Base-by-base conservation (phyloP, 805 yeast genomes). In the Yarrowia phangngaensis region DNA sequence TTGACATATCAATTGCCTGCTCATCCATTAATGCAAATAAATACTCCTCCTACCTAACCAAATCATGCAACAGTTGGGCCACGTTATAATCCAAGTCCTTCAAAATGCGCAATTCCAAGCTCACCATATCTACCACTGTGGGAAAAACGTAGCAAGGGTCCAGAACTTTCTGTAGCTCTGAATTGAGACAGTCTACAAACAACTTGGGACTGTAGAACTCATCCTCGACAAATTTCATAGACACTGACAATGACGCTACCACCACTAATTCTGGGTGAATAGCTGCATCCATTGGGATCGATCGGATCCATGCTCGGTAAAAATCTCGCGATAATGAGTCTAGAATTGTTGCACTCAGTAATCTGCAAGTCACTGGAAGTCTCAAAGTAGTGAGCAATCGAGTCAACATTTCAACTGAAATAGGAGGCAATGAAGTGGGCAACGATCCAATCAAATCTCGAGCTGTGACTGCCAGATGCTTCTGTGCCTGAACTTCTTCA, bases 211-310 rank as follows among this genome's bases (percentile, higher is more conserved):
- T 17, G 33, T 35, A 49, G n/a, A 28, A 41, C 28, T 34, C 34
- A 27, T 53, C 56, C 13, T 53, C 52, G 19, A 50, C 27, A 46
- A 53, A 54, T 41, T 53, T 54, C 50, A 40, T 35, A 14, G 54
- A 19, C 13, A 54, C 45, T 6, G 52, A 33, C 6, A 53, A 30
- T 2, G 52, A 16, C 2, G 53, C 54, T 8, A 51, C 29, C 2
- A 54, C 46, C 12, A 54, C 52, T 4, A 51, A 20, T 19, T 53
- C 55, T 1, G 56, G 55, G 15, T 53, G 46, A 11, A 40, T 38
- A 4, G 38, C 43, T 1, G 41, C 49, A 11, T 51, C 51, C 20
- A 27, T 32, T 12, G 56, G 56, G 9, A 53, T 27, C 6, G 52
- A 34, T 7, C 24, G 15, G 23, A 54, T 43, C 56, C 56, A 54